Evolutionary conservation across 2,329 filamentous ascomycete genomes (phyloP), one percentile per base, ranked within the genome.

Genomic region (Diaporthe aspalathi): DNA sequence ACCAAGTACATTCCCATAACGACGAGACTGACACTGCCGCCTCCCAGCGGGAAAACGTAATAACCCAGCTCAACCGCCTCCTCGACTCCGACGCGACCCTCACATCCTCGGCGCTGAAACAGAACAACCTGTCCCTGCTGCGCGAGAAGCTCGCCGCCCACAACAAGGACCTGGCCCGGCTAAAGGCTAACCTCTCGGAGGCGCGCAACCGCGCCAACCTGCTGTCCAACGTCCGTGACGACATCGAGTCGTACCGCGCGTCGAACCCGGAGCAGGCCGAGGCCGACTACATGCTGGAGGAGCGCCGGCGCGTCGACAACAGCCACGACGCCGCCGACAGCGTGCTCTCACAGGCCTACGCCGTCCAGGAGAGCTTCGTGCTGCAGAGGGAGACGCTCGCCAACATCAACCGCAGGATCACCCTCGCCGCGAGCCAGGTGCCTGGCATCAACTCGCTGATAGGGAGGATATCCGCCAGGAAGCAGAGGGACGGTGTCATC

Each of bases 261-360:
- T 90, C 89, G 70, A 96, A 97, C 79, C 93, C 94, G 11, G 93
- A 90, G 76, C 90, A 91, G 3, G 93, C 92, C 68, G 96, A 98
- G 83, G 94, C 94, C 57, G 95, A 99, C 73, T 99, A 98, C 85
- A 98, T 99, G 95, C 88, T 99, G 35, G 92, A 93, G 77, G 96
- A 99, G 87, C 89, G 96, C 66, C 85, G 87, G 73, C 89, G 93
- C 74, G 90, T 99, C 78, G 96, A 99, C 79, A 92, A 94, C 80
- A 97, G 93, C 78, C 93, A 98, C 82, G 92, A 90, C 76, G 91
- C 97, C 86, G 92, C 94, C 60, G 96, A 99, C 81, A 93, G 90
- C 74, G 94, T 99, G 43, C 86, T 99, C 72, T 95, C 92, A 79
- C 96, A 98, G 84, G 96, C 96, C 9, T 99, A 99, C 83, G 95